A percentile compares a stretch with the other conserved stretches of the same genome.
These are phyloP conservation scores for Buxus sempervirens DNA, from an alignment of 164 flowering plant genomes.

Conservation along the genomic window DNA sequence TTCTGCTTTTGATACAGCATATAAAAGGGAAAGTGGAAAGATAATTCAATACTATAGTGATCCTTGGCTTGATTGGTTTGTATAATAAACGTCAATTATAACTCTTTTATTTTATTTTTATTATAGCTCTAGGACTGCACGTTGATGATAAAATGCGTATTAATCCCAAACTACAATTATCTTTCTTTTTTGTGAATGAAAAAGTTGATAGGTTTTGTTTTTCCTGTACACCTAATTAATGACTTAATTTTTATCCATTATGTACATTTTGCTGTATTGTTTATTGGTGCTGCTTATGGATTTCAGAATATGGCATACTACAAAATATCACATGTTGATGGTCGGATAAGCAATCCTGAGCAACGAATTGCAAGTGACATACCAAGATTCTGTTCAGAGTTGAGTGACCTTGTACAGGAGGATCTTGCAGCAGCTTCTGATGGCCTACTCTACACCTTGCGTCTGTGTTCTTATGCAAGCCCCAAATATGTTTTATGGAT, in stretches of 20 bases:
- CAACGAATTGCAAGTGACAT: slow-evolving; percentile 98
- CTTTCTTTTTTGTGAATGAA: no score
- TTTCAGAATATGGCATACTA: slow-evolving; percentile 96
- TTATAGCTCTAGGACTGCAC: no score
- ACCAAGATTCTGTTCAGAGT: slow-evolving; percentile 88
- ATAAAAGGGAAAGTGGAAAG: no score
- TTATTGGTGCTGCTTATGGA: slow-evolving; percentile 17
- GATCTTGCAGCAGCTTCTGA: slow-evolving; percentile 88
- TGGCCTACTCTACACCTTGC: slow-evolving; percentile 95
- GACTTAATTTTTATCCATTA: neutral
- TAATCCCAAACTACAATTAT: no score
- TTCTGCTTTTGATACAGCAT: no score
- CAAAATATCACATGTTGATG: slow-evolving; percentile 98
- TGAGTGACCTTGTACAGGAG: slow-evolving; percentile 96
- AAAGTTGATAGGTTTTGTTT: no score
- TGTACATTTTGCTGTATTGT: slow-evolving; percentile 5
- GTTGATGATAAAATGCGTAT: no score
- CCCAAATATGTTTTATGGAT: slow-evolving; percentile 97
- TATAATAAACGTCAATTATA: no score
- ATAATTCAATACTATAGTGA: no score
- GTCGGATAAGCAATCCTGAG: slow-evolving; percentile 88
- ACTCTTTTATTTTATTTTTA: no score
- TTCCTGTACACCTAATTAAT: no score
- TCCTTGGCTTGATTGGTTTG: no score
- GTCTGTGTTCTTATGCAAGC: slow-evolving; percentile 97